phyloP scores from a whole-genome alignment of 1,284 basidiomycete genomes.

The Rhodotorula sp. region DNA sequence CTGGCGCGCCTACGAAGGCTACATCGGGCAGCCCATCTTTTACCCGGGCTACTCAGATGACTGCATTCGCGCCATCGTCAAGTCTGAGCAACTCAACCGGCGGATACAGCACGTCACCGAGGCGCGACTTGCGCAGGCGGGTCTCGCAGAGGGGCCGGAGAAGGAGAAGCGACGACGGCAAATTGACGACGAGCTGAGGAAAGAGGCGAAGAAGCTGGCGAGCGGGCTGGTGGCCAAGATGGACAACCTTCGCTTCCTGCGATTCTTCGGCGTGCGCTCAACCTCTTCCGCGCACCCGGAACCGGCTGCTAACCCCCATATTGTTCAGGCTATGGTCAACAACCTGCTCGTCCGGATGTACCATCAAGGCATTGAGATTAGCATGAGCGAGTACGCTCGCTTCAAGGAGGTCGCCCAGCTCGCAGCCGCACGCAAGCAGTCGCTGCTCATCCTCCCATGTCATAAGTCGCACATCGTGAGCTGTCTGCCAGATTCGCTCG shows the following conservation, averaged over 20 bases:
- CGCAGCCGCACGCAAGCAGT: conserved; percentile 49
- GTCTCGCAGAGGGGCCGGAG: neutral
- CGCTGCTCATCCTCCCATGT: conserved; percentile 51
- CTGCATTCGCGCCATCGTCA: conserved; percentile 23
- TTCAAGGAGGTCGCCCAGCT: conserved; percentile 46
- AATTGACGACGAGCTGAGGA: conserved; percentile 21
- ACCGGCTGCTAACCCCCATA: neutral
- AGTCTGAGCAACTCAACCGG: conserved; percentile 13
- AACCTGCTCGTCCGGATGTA: conserved; percentile 51
- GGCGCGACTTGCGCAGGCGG: conserved; percentile 1
- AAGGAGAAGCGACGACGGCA: conserved; percentile 11
- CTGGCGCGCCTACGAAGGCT: conserved; percentile 40
- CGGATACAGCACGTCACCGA: conserved; percentile 18
- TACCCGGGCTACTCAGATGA: conserved; percentile 37
- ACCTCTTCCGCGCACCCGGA: neutral
- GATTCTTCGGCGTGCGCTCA: conserved; percentile 29
- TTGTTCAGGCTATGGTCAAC: conserved; percentile 48
- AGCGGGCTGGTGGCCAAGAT: conserved; percentile 35
- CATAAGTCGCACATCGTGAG: conserved; percentile 51
- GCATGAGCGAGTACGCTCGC: conserved; percentile 28
- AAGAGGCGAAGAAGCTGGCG: conserved; percentile 20
- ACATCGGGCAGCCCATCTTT: conserved; percentile 35
- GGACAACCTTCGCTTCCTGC: conserved; percentile 35
- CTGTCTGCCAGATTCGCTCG: neutral
- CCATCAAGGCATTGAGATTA: conserved; percentile 44